These are phyloP conservation scores for Alternaria sp. DNA, from an alignment of 2,329 filamentous ascomycete species.

Conservation along the genomic window DNA sequence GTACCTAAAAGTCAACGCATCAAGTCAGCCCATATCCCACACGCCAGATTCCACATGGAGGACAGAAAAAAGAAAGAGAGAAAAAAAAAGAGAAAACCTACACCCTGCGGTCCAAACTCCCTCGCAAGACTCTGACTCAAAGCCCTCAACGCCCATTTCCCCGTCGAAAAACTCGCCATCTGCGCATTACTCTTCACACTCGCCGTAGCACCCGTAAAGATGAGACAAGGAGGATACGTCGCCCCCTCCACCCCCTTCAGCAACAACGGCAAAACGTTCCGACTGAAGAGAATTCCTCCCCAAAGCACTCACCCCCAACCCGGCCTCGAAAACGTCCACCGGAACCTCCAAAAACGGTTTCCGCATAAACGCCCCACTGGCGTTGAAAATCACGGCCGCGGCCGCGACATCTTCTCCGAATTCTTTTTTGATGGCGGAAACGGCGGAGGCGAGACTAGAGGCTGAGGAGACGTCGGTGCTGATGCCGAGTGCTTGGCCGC, in stretches of 20 bases:
- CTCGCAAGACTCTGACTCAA: constrained; percentile 77
- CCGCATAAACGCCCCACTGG: constrained; percentile 64
- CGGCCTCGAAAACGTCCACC: constrained; percentile 64
- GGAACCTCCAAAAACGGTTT: constrained; percentile 70
- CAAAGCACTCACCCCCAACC: constrained; percentile 58
- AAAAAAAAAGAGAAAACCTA: neutral
- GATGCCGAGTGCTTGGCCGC: constrained; percentile 76
- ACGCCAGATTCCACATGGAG: too few species aligned
- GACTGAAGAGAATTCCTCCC: constrained; percentile 80
- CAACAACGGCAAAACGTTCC: constrained; percentile 75
- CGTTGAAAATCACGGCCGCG: constrained; percentile 75
- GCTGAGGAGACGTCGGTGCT: constrained; percentile 69
- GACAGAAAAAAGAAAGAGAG: too few species aligned
- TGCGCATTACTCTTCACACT: constrained; percentile 75
- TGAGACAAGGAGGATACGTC: constrained; percentile 75
- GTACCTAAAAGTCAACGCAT: too few species aligned
- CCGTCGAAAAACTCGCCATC: constrained; percentile 76
- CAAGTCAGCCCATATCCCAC: too few species aligned
- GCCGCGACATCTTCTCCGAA: constrained; percentile 60
- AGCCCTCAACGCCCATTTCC: constrained; percentile 81
- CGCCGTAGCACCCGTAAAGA: constrained; percentile 88
- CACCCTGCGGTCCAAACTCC: constrained; percentile 83
- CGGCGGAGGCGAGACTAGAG: constrained; percentile 65
- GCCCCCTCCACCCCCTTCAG: constrained; percentile 65
- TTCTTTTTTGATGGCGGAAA: constrained; percentile 68